Evolutionary conservation across 371 early-diverging fungal genomes (phyloP).

Genomic region (Blakeslea trispora): DNA sequence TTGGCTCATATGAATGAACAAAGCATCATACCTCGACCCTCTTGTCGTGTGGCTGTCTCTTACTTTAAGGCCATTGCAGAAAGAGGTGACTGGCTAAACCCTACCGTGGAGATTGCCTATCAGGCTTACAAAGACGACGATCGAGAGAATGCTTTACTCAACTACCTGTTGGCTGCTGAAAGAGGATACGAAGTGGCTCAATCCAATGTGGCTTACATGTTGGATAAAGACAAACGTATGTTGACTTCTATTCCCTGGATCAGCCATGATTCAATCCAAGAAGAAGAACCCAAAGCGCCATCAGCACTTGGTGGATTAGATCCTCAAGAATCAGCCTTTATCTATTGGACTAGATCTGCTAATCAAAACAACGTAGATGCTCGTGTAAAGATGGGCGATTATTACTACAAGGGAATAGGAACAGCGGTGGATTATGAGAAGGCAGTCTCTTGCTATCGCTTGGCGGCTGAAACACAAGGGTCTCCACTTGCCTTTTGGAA

Average conservation of each 20-base stretch:
- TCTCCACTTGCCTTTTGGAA: slow-evolving; percentile 94
- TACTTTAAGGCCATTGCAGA: slow-evolving; percentile 84
- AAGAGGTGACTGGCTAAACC: slow-evolving; percentile 80
- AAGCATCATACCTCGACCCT: slow-evolving; percentile 40
- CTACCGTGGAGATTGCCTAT: slow-evolving; percentile 63
- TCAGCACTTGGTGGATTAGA: slow-evolving; percentile 8
- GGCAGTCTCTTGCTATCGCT: slow-evolving; percentile 88
- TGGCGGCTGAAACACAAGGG: slow-evolving; percentile 80
- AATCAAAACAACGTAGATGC: slow-evolving; percentile 91
- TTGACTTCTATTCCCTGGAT: slow-evolving; percentile 18
- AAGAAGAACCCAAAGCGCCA: neutral
- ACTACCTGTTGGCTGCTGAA: slow-evolving; percentile 31
- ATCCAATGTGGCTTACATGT: slow-evolving; percentile 78
- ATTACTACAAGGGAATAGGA: slow-evolving; percentile 90
- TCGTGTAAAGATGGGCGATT: slow-evolving; percentile 92
- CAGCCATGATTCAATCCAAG: neutral
- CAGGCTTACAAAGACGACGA: slow-evolving; percentile 61
- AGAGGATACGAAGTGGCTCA: slow-evolving; percentile 35
- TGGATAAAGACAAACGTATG: slow-evolving; percentile 59
- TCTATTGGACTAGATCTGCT: slow-evolving; percentile 94
- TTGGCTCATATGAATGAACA: slow-evolving; percentile 66
- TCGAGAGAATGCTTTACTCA: slow-evolving; percentile 42
- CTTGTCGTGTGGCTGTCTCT: slow-evolving; percentile 58
- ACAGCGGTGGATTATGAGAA: slow-evolving; percentile 64
- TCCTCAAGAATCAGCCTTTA: slow-evolving; percentile 64